phyloP scores from a whole-genome alignment of 768 basidiomycete genomes.

The Calvatia gigantea region DNA sequence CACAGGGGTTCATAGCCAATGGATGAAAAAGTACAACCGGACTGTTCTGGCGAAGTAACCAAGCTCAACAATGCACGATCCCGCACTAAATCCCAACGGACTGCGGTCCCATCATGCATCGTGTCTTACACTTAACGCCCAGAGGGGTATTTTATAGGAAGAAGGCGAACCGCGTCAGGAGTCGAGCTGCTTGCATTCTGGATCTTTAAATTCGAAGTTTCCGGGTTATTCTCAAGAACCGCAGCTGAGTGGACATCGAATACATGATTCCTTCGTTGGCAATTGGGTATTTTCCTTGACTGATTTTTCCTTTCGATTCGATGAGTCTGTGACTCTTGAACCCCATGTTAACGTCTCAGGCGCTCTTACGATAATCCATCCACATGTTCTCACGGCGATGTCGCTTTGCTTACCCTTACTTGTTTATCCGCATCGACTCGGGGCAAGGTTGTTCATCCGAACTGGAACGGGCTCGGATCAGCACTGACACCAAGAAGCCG shows the following conservation, averaged over 20 bases:
- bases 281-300: too few relatives aligned
- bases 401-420: neutral
- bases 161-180: too few relatives aligned
- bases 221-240: too few relatives aligned
- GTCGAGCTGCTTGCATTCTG: too few relatives aligned
- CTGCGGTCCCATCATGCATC: neutral
- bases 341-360: neutral
- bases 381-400: neutral
- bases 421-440: neutral
- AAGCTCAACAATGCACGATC: neutral
- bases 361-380: neutral
- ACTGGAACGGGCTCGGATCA: neutral
- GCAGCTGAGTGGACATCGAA: too few relatives aligned
- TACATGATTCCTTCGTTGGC: too few relatives aligned
- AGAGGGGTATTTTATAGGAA: too few relatives aligned
- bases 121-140: neutral
- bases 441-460: neutral
- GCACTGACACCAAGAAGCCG: neutral
- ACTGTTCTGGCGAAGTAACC: neutral
- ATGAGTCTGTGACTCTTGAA: too few relatives aligned
- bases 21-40: too few relatives aligned
- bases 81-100: conserved; percentile 4
- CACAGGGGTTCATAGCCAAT: neutral
- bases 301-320: too few relatives aligned
- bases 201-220: too few relatives aligned